These are phyloP conservation scores for Plantago coronopus DNA, from an alignment of 305 asterid species.

Conservation along the genomic window DNA sequence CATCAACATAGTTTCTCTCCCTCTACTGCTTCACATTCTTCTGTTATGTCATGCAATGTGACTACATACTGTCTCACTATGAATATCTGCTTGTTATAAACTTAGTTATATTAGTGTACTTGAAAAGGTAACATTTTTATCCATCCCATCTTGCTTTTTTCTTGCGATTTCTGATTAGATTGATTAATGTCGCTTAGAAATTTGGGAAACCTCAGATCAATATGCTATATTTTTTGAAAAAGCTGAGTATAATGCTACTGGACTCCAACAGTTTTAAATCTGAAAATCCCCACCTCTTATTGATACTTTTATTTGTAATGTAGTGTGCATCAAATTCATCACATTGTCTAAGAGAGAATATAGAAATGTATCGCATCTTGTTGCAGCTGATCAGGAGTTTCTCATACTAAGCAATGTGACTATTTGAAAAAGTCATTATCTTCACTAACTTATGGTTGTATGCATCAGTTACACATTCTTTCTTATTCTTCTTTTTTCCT, in stretches of 20 bases:
- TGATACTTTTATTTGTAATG: neutral
- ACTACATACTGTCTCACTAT: conserved; percentile 3
- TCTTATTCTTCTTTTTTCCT: conserved; percentile 11
- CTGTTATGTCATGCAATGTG: conserved; percentile 5
- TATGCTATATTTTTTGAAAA: conserved; percentile 11
- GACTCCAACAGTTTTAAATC: conserved; percentile 3
- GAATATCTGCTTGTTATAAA: conserved; percentile 13
- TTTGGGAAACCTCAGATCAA: conserved; percentile 2
- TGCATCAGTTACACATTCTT: neutral
- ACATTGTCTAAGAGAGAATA: neutral
- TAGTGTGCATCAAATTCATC: neutral
- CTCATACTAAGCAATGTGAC: neutral
- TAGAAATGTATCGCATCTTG: neutral
- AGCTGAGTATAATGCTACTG: conserved; percentile 11
- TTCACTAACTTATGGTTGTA: conserved; percentile 16
- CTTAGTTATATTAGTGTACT: conserved; percentile 2
- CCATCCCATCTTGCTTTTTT: too few species aligned
- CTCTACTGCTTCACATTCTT: conserved; percentile 5
- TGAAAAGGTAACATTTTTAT: neutral
- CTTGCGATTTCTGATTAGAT: too few species aligned
- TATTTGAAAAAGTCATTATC: conserved; percentile 16
- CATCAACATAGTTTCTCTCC: neutral
- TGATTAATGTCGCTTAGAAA: too few species aligned
- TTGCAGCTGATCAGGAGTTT: neutral
- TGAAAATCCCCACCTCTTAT: neutral